Conservation (phyloP, 1,284 basidiomycete species). For the Volvariella surrecta region DNA sequence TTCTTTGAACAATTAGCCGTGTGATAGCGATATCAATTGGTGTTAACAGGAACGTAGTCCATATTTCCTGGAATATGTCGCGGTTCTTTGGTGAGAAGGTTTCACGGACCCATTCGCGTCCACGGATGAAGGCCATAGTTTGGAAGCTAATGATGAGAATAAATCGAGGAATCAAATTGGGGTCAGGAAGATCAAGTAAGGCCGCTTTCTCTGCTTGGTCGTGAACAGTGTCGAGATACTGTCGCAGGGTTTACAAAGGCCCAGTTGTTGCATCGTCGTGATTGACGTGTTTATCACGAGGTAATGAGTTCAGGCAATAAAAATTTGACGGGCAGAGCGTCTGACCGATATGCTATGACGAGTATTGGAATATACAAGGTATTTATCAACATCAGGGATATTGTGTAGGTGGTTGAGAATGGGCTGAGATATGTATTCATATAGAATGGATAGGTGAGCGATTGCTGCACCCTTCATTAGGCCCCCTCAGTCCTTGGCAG, state of each 20-base stretch:
- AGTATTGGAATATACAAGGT: background rate
- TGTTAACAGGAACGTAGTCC: background rate
- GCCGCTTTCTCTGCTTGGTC: background rate
- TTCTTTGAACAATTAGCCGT: too few relatives aligned
- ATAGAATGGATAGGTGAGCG: background rate
- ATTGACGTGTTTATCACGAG: background rate
- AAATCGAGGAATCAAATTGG: background rate
- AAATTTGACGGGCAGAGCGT: background rate
- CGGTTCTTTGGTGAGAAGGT: too few relatives aligned
- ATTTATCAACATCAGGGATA: background rate
- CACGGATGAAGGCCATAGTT: background rate
- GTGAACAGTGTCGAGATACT: background rate
- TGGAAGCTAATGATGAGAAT: background rate
- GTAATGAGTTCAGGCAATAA: background rate
- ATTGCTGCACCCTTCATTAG: too few relatives aligned
- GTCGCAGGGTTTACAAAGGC: background rate
- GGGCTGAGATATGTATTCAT: background rate
- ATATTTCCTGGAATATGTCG: too few relatives aligned
- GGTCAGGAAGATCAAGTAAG: background rate
- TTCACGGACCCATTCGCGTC: background rate
- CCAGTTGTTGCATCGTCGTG: background rate
- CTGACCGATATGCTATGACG: background rate
- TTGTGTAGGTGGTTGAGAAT: background rate
- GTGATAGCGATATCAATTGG: background rate
- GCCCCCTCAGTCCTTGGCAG: too few relatives aligned